Evolutionary conservation across 495 filamentous ascomycete genomes (phyloP), one percentile per base, ranked within the genome.

Genomic region (Terfezia boudieri): DNA sequence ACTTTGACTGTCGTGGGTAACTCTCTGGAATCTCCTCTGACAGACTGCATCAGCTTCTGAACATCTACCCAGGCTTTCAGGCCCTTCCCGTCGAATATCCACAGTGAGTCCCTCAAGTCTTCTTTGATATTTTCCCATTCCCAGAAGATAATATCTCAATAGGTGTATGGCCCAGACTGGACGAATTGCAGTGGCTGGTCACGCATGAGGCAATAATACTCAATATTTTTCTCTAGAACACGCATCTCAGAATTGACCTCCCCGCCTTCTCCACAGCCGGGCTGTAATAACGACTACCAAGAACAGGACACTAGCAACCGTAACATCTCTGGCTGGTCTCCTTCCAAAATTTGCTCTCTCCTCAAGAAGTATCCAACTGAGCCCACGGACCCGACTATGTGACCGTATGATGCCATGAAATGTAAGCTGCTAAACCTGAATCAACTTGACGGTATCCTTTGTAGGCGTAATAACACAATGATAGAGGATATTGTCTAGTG

Each of bases 201-300:
- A 53, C 86, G 80, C 80, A 92, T 89, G 60, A 92, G 74, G 50
- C 79, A 76, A 64, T 92, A 96, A 62, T 89, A 95, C 61, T 99
- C 92, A 17, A 96, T 87, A 61, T 89, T 89, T 57, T 93, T 84
- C 8, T 88, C 86, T 61, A 99, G 79, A 36, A 96, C 80, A 11
- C 86, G 82, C 92, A 99, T 96, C 61, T 99, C 90, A 63, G 20
- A 96, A 99, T 94, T 94, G 43, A 93, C 70, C 56, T 81, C 82
- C 1, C 83, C 83, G 17, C 77, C 76, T 38, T 83, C 80, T 48
- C 77, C 81, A 8, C 80, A 71, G 2, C 83, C 86, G 4, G 92
- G 90, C 57, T 93, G 86, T 32, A 99, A 72, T 14, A 96, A 72
- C 92, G 64, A 96, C 92, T 8, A 96, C 88, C 35, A 96, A 71